These are phyloP conservation scores for Xylaria scruposa DNA, from an alignment of 495 filamentous ascomycete species.

Conservation along the genomic window DNA sequence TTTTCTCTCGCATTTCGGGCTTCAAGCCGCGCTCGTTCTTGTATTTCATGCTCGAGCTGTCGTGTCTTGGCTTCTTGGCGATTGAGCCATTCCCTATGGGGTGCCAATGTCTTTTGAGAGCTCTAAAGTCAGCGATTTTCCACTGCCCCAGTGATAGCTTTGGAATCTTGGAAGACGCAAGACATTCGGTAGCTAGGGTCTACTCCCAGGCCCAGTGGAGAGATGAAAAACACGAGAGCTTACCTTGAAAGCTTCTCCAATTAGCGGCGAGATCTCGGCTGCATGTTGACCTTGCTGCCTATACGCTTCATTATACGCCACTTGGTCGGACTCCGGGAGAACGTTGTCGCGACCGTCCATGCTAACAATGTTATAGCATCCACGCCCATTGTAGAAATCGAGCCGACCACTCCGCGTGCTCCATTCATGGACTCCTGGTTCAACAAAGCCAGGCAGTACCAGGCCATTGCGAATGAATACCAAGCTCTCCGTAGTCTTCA, in stretches of 20 bases:
- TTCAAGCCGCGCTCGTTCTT: neutral
- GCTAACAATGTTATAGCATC: neutral
- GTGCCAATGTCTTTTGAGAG: neutral
- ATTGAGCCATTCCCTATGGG: neutral
- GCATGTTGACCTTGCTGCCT: neutral
- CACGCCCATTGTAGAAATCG: conserved; percentile 1
- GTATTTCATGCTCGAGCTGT: neutral
- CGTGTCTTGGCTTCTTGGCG: neutral
- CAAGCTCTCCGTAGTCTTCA: neutral
- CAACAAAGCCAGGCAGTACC: conserved; percentile 17
- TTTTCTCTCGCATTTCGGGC: neutral
- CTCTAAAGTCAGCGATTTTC: neutral
- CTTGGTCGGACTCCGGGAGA: neutral
- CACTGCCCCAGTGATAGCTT: neutral
- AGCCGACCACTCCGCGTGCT: neutral
- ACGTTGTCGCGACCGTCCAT: neutral
- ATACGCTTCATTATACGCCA: neutral
- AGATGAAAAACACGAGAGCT: neutral
- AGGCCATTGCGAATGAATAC: conserved; percentile 18
- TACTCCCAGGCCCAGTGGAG: neutral
- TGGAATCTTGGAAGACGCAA: neutral
- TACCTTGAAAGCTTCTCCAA: conserved; percentile 12
- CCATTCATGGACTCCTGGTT: conserved; percentile 21
- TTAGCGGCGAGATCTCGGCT: neutral
- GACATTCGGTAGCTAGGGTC: too few species aligned